Evolutionary conservation across 1,284 basidiomycete genomes (phyloP), one percentile per base, ranked within the genome.

Genomic region (Moesziomyces sp.): DNA sequence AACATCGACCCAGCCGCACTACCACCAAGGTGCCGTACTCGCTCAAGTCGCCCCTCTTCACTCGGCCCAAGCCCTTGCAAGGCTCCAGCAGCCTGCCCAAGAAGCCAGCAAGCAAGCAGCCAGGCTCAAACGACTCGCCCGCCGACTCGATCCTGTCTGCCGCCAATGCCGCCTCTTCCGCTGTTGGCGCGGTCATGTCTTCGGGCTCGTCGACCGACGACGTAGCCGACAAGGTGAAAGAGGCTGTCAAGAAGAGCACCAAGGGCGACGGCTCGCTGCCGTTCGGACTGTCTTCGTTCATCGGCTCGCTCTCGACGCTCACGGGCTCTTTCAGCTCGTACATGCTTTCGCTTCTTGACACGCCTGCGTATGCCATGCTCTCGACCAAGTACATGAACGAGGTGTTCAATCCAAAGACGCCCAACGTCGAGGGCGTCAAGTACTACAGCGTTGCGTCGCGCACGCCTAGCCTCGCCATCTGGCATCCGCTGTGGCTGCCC

Each of bases 401-500:
- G 54, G 87, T 91, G 1, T 99, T 99, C 87, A 99, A 99, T 85
- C 95, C 95, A 0, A 83, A 87, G 7, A 97, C 94, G 0, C 96
- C 94, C 0, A 88, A 99, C 81, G 89, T 91, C 76, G 90, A 74
- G 0, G 47, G 90, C 0, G 93, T 99, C 58, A 92, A 92, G 79
- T 99, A 99, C 87, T 95, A 91, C 84, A 93, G 91, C 73, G 90
- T 98, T 35, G 93, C 94, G 0, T 93, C 93, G 0, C 89, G 94
- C 14, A 88, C 90, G 23, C 86, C 87, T 13, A 88, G 88, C 66
- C 88, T 97, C 77, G 90, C 86, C 80, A 87, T 97, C 35, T 92
- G 93, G 88, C 96, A 99, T 84, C 97, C 97, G 0, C 89, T 99
- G 51, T 99, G 95, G 94, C 88, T 98, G 46, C 93, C 96, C 2